A percentile compares a stretch with the other conserved stretches of the same genome.
Evolutionary conservation across 257 asterid species (phyloP).

Genomic region (Solanum tarijense): DNA sequence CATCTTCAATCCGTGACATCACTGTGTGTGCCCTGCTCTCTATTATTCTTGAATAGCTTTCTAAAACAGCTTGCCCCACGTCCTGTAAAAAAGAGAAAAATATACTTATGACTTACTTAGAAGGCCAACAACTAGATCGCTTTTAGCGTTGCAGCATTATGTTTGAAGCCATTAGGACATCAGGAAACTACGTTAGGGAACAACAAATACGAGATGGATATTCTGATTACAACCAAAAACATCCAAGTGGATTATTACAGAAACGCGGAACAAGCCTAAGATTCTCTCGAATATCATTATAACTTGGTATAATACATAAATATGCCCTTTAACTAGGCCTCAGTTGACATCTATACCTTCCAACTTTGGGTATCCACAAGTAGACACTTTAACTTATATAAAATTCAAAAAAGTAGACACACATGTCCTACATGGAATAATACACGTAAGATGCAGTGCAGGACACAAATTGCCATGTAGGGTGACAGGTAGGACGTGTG

Average conservation of each 20-base stretch:
- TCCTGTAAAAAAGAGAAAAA: constrained; percentile 35
- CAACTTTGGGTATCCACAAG: neutral
- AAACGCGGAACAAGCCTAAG: neutral
- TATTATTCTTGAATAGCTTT: constrained; percentile 85
- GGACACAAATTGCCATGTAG: neutral
- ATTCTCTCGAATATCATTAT: neutral
- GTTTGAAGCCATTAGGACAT: neutral
- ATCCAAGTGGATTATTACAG: neutral
- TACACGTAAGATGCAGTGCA: neutral
- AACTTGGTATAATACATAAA: neutral
- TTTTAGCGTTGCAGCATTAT: neutral
- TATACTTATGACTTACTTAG: neutral
- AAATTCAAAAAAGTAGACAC: neutral
- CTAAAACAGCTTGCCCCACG: constrained; percentile 82
- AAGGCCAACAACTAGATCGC: neutral
- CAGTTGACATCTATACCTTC: no score
- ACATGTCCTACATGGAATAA: neutral
- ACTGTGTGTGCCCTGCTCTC: constrained; percentile 81
- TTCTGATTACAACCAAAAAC: neutral
- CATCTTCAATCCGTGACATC: constrained; percentile 76
- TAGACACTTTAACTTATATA: neutral
- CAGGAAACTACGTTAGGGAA: neutral
- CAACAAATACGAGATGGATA: neutral
- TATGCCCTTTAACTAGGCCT: neutral
- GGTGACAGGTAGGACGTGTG: neutral